Base-by-base conservation (phyloP, 2,329 filamentous ascomycete genomes). In the Sporothrix schenckii region DNA sequence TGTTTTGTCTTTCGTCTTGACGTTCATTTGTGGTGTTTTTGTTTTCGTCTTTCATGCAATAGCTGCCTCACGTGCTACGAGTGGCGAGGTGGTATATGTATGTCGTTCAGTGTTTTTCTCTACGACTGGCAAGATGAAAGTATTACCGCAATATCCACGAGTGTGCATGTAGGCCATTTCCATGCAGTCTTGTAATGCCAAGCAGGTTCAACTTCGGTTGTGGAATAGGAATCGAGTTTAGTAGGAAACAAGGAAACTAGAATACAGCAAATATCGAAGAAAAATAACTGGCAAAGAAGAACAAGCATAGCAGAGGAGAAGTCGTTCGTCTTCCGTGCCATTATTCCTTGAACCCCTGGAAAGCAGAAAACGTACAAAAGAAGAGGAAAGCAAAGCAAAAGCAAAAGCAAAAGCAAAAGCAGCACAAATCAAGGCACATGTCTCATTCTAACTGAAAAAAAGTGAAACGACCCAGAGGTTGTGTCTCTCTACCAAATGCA, bases 381-480 rank as follows among this genome's bases (percentile, higher is more conserved):
- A 24, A 68, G 34, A 34, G 24, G 13, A 49, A 54, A 60, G 24
- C 41, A 61, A 54, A 44, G 63, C 21, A 21, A 44, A 27, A 24
- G 9, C 53, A 21, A 61, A 61, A 44, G 63, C 21, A 21, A 44
- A 27, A 24, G 9, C 53, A 21, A 58, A 53, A 21, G 30, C 9
- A 54, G 21, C 11, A 30, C 21, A 16, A 53, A 50, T 19, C 21
- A 66, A 53, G 44, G 24, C 34, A 56, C 27, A 68, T 30, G 34
- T 39, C 21, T 53, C 47, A 68, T 53, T 65, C 61, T 65, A 65
- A 50, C 47, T 66, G 52, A 56, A 56, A 58, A 19, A 58, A 21
- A 10, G 27, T 44, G 21, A 7, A 10, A 63, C 41, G 41, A 47
- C 66, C 50, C 27, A 53, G 34, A 30, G 63, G 30, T 16, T 65